These are phyloP conservation scores for Barbarea vulgaris DNA, from an alignment of 345 rosid species.

Conservation along the genomic window DNA sequence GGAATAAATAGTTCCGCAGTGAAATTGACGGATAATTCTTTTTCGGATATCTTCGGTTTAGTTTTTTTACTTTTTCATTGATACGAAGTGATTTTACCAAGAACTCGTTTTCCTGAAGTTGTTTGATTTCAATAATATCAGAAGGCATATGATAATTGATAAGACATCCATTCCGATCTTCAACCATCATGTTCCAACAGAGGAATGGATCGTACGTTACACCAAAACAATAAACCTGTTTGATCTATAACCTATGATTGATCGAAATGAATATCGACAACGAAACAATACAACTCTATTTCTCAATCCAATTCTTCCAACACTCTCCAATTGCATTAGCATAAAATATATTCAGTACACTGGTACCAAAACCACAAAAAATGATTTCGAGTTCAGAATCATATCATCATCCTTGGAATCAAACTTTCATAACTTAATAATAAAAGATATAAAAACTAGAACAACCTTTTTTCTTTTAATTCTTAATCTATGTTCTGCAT, in stretches of 20 bases:
- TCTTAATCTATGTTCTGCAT: conserved; percentile 64
- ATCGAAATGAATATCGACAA: background rate
- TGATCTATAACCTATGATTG: background rate
- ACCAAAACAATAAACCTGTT: background rate
- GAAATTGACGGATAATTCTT: conserved; percentile 35
- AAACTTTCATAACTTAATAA: background rate
- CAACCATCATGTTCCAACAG: background rate
- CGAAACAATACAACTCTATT: background rate
- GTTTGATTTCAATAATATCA: background rate
- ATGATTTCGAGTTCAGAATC: background rate
- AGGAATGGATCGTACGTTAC: too few relatives aligned
- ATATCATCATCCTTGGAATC: background rate
- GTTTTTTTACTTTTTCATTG: conserved; percentile 3
- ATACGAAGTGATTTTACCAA: background rate
- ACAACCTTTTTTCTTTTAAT: background rate
- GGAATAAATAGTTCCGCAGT: conserved; percentile 39
- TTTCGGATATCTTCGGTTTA: conserved; percentile 14
- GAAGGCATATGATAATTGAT: background rate
- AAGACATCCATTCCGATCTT: background rate
- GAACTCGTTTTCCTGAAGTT: background rate
- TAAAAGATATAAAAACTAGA: background rate
- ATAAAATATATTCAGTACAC: background rate
- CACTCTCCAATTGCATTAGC: background rate
- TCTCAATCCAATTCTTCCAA: background rate
- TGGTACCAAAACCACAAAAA: background rate